Evolutionary conservation across 2,329 filamentous ascomycete species (phyloP), one percentile per base, ranked within the genome.

Genomic region (Trichoderma brevicompactum): DNA sequence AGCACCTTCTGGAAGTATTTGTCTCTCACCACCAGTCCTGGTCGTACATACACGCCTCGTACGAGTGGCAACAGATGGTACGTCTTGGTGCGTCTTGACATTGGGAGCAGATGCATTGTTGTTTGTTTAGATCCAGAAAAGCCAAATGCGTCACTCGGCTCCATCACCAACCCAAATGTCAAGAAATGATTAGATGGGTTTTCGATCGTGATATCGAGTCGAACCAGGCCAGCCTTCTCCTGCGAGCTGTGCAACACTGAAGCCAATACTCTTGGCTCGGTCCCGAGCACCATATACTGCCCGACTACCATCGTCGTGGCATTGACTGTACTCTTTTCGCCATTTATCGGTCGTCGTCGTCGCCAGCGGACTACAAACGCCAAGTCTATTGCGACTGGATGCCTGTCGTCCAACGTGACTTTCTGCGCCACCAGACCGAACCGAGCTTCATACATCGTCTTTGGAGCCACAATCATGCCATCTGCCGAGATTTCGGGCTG

Each of bases 131-230:
- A 83, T 0, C 95, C 95, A 7, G 92, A 93, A 77, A 99, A 98
- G 0, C 93, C 94, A 77, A 98, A 98, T 61, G 92, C 87, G 69
- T 96, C 92, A 74, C 88, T 94, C 2, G 93, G 91, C 71, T 99
- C 94, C 93, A 99, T 96, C 32, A 84, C 88, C 55, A 98, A 78
- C 36, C 92, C 93, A 78, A 99, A 99, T 0, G 94, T 97, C 56
- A 99, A 85, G 78, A 97, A 96, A 76, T 99, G 95, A 75, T 89
- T 90, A 0, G 94, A 97, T 0, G 94, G 91, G 75, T 99, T 99
- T 78, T 99, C 95, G 65, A 99, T 87, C 3, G 88, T 92, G 74
- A 87, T 74, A 48, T 83, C 79, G 13, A 88, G 75, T 64, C 81
- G 78, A 50, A 85, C 69, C 8, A 85, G 72, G 10, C 72, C 64